phyloP scores from a whole-genome alignment of 2,329 filamentous ascomycete species.

The Didymella pomorum region DNA sequence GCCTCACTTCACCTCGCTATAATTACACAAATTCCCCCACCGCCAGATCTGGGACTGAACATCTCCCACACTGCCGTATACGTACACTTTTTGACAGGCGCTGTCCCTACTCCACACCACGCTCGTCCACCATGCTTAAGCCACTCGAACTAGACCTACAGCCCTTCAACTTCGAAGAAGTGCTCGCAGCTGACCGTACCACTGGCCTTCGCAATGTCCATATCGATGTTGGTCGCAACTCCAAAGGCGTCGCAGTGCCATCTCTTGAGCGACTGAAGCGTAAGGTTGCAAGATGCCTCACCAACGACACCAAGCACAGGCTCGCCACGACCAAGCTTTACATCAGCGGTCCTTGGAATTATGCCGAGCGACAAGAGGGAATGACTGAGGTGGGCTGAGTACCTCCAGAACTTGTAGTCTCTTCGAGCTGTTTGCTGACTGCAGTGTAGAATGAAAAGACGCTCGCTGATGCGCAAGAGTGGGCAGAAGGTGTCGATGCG shows the following conservation, averaged over 20 bases:
- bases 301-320: constrained; percentile 1
- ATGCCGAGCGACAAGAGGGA: background rate
- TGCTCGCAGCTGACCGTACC: constrained; percentile 21
- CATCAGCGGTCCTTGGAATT: constrained; percentile 37
- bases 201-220: constrained; percentile 22
- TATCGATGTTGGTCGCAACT: constrained; percentile 30
- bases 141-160: constrained; percentile 18
- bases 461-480: constrained; percentile 23
- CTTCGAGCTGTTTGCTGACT: background rate
- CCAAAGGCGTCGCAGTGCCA: constrained; percentile 9
- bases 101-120: background rate
- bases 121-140: constrained; percentile 22
- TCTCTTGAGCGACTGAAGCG: constrained; percentile 24
- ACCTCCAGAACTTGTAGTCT: background rate
- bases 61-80: background rate
- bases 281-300: constrained; percentile 17
- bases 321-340: constrained; percentile 34
- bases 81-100: background rate
- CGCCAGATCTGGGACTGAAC: background rate
- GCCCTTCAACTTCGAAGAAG: constrained; percentile 25
- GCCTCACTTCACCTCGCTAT: constrained; percentile 1
- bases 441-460: constrained; percentile 6
- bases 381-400: constrained; percentile 1
- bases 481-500: constrained; percentile 25
- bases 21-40: background rate